Percentiles rank a stretch among this genome's conserved stretches.
Conservation (phyloP, 2,329 filamentous ascomycete genomes). For the Cladosporium colombiae region DNA sequence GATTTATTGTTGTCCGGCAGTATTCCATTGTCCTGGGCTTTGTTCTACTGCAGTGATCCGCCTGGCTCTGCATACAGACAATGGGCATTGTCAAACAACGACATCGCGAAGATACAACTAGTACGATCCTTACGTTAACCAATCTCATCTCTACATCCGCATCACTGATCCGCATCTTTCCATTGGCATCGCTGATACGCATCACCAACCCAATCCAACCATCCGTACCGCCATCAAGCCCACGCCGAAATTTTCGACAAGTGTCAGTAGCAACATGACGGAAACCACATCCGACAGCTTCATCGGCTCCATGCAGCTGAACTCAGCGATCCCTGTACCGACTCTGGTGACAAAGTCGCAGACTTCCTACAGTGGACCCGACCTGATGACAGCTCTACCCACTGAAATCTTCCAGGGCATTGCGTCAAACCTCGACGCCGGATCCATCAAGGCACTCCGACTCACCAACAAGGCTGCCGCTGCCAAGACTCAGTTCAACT, state of each 20-base stretch:
- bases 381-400: slow-evolving; percentile 17
- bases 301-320: background rate
- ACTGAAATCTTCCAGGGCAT: slow-evolving; percentile 21
- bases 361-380: background rate
- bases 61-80: background rate
- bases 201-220: background rate
- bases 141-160: background rate
- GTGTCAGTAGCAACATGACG: background rate
- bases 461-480: slow-evolving; percentile 47
- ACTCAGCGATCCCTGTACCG: background rate
- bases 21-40: background rate
- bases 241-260: background rate
- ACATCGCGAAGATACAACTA: background rate
- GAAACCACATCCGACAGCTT: background rate
- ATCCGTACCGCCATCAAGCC: background rate
- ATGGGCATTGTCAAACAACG: background rate
- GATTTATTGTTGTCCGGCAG: background rate
- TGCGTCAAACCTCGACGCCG: slow-evolving; percentile 10
- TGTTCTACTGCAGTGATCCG: background rate
- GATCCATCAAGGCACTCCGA: slow-evolving; percentile 36
- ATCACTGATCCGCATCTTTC: background rate
- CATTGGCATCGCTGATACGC: background rate
- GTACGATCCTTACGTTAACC: background rate
- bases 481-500: background rate
- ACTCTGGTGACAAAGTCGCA: background rate